Base-by-base conservation (phyloP, 225 moss, liverwort and hornwort genomes). In the Rhytidiadelphus loreus region DNA sequence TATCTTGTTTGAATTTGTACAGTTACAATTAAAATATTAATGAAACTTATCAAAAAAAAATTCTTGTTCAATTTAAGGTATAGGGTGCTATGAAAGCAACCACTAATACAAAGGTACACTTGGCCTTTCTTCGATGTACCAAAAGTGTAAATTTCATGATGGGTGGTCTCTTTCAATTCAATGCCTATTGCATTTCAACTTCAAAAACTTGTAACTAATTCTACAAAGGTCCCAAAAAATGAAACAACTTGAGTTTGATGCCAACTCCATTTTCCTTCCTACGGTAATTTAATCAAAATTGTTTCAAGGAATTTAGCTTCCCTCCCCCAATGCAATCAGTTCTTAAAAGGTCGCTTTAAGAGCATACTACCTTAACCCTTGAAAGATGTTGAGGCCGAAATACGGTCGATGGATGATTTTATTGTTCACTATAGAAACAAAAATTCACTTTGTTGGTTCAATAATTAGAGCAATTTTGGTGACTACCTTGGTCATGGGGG, bases 181-280 rank as follows among this genome's bases (percentile, higher is more conserved):
- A 0, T 44, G 2, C 9, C 2, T 1, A 0, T 0, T 39, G 0
- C 0, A 0, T 16, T 71, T 16, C 3, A 19, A 29, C 48, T 48
- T 74, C 20, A 50, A 48, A 30, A 32, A 12, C 11, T 48, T 8
- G 2, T 48, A 32, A 4, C 7, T 74, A 18, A 20, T 50, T 7
- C 32, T 1, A 7, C 0, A 0, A 30, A 50, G 12, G 20, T 50
- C 7, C 12, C 12, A 20, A 32, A 48, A 7, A 2, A 12, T 20
- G 2, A 73, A 30, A 30, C 2, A 0, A 30, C 43, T 71, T 46
- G 19, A 4, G 0, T 48, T 46, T 0, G 2, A 74, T 32, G 8
- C 6, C 12, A 48, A 12, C 5, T 32, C 12, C 2, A 12, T 74
- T 48, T 19, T 74, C 32, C 19, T 48, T 48, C 19, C 7, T 74